Base-by-base conservation (phyloP, 306 rosid species). In the Ammopiptanthus mongolicus region DNA sequence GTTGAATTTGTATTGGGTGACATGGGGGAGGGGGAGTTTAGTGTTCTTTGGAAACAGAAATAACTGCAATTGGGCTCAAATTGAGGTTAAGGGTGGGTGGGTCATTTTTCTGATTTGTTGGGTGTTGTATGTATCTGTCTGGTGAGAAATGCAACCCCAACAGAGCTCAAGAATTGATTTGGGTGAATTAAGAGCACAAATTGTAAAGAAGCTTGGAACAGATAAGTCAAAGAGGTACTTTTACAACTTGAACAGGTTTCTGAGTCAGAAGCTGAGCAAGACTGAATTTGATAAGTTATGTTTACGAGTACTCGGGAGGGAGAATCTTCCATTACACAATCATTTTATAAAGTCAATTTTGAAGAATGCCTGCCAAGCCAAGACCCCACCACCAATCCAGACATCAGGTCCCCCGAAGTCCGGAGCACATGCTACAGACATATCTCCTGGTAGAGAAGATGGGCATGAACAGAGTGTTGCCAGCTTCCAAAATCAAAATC, bases 121-220 rank as follows among this genome's bases (percentile, higher is more conserved):
- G 84, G 86, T 51, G 83, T 89, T 89, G 90, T 87, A 86, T 90
- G 93, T 86, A 84, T 84, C 89, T 84, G 81, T 74, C 41, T 81
- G 77, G 85, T 87, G 91, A 88, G 93, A 89, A 84, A 96, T 96
- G 99, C 96, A 92, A 86, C 88, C 99, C 83, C 96, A 87, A 82
- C 93, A 87, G 90, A 78, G 86, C 75, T 87, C 93, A 33, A 96
- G 99, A 87, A 85, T 92, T 76, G 93, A 96, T 89, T 87, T 96
- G 91, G 93, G 86, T 68, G 98, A 96, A 78, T 77, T 96, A 77
- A 96, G 83, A 83, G 91, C 86, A 29, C 91, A 85, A 46, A 85
- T 96, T 67, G 81, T 90, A 69, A 96, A 96, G 88, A 96, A 85
- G 86, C 77, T 96, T 74, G 98, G 99, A 69, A 73, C 77, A 8